Evolutionary conservation across 2,329 filamentous ascomycete genomes (phyloP), one percentile per base, ranked within the genome.

Genomic region (Fusarium paranaense): DNA sequence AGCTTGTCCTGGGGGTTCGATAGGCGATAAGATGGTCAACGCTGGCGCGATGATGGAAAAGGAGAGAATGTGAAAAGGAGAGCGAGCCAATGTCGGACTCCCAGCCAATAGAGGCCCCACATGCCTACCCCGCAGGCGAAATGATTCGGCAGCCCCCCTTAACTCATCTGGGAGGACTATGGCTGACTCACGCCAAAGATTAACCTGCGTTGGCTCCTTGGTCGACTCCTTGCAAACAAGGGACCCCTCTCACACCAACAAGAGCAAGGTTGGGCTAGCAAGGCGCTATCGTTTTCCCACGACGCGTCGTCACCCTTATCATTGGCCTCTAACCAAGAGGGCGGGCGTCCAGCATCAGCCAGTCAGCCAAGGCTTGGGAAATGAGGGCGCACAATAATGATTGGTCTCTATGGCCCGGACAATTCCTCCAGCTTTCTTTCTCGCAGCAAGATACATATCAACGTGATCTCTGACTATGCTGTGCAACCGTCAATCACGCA

Each of bases 271-370:
- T 33, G 54, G 58, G 61, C 64, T 67, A 70, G 60, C 57, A 33
- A 5, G 52, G 11, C 67, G 60, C 63, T 45, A 67, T 72, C 63
- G 18, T 25, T 61, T 64, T 61, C 32, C 16, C 35, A 59, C 40
- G 35, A 22, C 38, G 27, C 25, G 54, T 37, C 63, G 18, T 14
- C n/a, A 37, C 6, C 30, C 27, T 52, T 64, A 25, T 37, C 25
- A 62, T 69, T 64, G 66, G 69, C 56, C 66, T 63, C 57, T 22
- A 18, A 40, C 35, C 47, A 22, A 57, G 42, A 22, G 22, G 30
- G 45, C 40, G 27, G 54, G 33, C 25, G 58, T 35, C 18, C 32
- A 25, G 33, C 35, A 11, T 16, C 25, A 35, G 25, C 37, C 27
- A 60, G 37, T 25, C 45, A 40, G 20, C 59, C 61, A 60, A 18